phyloP scores from a whole-genome alignment of 441 rosid species.

The Erysimum cheiri region DNA sequence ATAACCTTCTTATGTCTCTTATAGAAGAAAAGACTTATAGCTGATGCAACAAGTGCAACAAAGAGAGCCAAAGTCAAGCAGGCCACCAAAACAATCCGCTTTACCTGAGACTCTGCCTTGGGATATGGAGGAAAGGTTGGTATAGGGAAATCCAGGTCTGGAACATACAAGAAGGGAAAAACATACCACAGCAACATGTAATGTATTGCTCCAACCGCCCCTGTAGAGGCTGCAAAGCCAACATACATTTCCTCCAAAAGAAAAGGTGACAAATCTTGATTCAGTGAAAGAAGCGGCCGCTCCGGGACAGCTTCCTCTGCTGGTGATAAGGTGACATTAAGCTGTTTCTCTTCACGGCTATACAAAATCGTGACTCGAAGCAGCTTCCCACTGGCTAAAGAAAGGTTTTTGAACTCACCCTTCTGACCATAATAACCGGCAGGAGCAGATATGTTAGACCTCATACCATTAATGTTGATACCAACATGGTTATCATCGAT shows the following conservation, averaged over 20 bases:
- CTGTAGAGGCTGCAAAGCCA: constrained; percentile 39
- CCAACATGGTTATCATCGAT: constrained; percentile 44
- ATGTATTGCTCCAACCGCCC: constrained; percentile 12
- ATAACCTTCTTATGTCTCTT: constrained; percentile 37
- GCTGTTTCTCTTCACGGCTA: constrained; percentile 4
- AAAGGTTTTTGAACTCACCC: constrained; percentile 19
- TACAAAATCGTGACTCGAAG: constrained; percentile 47
- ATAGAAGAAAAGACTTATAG: constrained; percentile 9
- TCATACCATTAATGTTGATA: constrained; percentile 42
- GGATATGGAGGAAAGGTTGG: constrained; percentile 40
- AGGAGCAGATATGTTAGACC: constrained; percentile 36
- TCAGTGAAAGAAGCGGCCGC: constrained; percentile 34
- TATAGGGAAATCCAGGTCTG: constrained; percentile 4
- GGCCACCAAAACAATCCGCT: not conserved
- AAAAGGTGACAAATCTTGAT: constrained; percentile 33
- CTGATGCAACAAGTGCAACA: constrained; percentile 25
- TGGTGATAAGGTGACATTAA: constrained; percentile 44
- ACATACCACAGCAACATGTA: not conserved
- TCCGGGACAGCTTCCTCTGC: constrained; percentile 1
- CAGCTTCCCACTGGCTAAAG: constrained; percentile 27
- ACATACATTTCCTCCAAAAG: constrained; percentile 37
- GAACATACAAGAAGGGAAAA: not conserved
- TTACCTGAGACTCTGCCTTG: not conserved
- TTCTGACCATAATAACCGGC: constrained; percentile 46
- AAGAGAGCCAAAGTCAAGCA: not conserved